These are phyloP conservation scores for Erysiphe pulchra DNA, from an alignment of 2,329 filamentous ascomycete genomes.

Conservation along the genomic window DNA sequence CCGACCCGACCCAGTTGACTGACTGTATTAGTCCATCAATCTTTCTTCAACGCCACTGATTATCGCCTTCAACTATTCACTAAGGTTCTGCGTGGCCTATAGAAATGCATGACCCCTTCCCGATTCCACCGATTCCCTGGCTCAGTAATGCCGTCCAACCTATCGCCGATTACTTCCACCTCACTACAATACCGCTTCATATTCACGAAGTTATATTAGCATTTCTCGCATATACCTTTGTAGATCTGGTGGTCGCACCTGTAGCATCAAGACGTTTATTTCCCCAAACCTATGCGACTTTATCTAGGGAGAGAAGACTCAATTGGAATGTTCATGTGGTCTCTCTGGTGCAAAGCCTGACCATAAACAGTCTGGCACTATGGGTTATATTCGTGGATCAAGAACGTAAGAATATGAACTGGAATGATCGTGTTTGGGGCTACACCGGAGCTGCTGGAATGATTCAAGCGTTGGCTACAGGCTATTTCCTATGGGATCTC, in stretches of 20 bases:
- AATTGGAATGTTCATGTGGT: constrained; percentile 79
- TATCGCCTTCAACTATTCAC: background rate
- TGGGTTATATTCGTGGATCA: constrained; percentile 46
- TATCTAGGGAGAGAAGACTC: constrained; percentile 35
- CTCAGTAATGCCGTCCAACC: constrained; percentile 30
- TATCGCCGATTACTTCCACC: constrained; percentile 30
- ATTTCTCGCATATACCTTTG: constrained; percentile 39
- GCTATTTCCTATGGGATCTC: constrained; percentile 71
- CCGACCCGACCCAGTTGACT: too few relatives aligned
- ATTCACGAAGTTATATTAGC: constrained; percentile 49
- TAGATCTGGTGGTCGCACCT: constrained; percentile 42
- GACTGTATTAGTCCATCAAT: too few relatives aligned
- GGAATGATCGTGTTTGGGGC: constrained; percentile 46
- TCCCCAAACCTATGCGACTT: constrained; percentile 32
- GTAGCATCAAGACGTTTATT: constrained; percentile 34
- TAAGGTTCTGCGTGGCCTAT: background rate
- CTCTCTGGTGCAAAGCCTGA: constrained; percentile 48
- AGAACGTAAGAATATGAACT: constrained; percentile 39
- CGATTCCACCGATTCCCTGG: constrained; percentile 30
- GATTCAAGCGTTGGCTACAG: constrained; percentile 50
- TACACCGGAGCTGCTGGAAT: constrained; percentile 49
- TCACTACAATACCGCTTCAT: constrained; percentile 47
- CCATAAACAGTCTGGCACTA: constrained; percentile 49
- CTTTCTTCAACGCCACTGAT: background rate
- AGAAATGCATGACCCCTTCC: constrained; percentile 46